These are phyloP conservation scores for Tulasnella sp. DNA, from an alignment of 768 basidiomycete species.

Conservation along the genomic window DNA sequence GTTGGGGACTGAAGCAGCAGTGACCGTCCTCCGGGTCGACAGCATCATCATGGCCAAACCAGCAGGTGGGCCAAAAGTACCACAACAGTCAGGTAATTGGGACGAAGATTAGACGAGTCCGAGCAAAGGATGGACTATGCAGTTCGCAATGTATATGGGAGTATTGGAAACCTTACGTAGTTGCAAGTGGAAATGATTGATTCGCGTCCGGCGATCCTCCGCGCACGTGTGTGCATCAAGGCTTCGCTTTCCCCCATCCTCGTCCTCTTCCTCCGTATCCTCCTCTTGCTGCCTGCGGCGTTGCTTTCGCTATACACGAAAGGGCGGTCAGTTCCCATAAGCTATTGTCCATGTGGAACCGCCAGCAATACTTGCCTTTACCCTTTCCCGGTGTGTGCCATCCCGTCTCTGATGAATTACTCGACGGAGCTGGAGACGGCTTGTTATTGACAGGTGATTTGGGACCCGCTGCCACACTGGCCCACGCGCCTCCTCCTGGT, in stretches of 20 bases:
- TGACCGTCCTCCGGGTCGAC: constrained; percentile 89
- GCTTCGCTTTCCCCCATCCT: not conserved
- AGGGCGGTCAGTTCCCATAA: not conserved
- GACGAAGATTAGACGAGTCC: constrained; percentile 54
- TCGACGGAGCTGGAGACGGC: not conserved
- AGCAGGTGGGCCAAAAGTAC: constrained; percentile 83
- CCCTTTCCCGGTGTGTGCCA: not conserved
- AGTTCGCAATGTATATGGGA: not conserved
- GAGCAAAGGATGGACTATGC: not conserved
- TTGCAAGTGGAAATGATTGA: not conserved
- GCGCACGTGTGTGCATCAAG: not conserved
- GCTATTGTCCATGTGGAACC: no score
- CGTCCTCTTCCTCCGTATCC: not conserved
- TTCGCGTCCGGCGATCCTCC: not conserved
- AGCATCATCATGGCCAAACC: constrained; percentile 97
- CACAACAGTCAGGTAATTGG: constrained; percentile 84
- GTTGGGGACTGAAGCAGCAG: constrained; percentile 87
- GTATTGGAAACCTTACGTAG: not conserved
- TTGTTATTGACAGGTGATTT: not conserved
- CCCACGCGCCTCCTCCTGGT: not conserved
- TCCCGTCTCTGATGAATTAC: not conserved
- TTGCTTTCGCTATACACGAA: not conserved
- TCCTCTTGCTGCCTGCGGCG: not conserved
- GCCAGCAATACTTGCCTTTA: not conserved
- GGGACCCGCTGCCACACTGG: not conserved